Conservation (phyloP, 805 yeast genomes). For the Candida insectorum region DNA sequence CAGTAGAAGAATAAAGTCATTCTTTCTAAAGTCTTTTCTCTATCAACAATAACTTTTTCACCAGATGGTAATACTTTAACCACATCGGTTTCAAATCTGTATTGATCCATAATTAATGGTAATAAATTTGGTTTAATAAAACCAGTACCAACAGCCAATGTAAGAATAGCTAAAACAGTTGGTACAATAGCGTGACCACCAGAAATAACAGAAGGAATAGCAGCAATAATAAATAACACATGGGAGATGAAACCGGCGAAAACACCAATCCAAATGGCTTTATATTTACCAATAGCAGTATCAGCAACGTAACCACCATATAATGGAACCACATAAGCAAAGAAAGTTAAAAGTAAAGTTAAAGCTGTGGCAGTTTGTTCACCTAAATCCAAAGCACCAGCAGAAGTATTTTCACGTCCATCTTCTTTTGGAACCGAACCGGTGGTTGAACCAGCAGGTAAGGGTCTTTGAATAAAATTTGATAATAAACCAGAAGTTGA, state of each 20-base stretch:
- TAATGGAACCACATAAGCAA: slow-evolving; percentile 50
- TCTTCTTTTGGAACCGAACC: slow-evolving; percentile 34
- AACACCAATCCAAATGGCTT: slow-evolving; percentile 49
- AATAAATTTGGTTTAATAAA: slow-evolving; percentile 52
- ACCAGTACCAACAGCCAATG: slow-evolving; percentile 48
- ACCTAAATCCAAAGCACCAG: slow-evolving; percentile 52
- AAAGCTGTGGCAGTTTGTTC: slow-evolving; percentile 45
- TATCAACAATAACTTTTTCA: slow-evolving; percentile 57
- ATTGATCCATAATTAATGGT: slow-evolving; percentile 45
- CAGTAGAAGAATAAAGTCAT: slow-evolving; percentile 49
- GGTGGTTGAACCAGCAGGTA: slow-evolving; percentile 47
- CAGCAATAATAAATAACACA: slow-evolving; percentile 46
- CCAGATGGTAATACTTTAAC: slow-evolving; percentile 59
- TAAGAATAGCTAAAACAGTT: slow-evolving; percentile 37
- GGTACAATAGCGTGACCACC: slow-evolving; percentile 39
- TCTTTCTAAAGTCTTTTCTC: slow-evolving; percentile 41
- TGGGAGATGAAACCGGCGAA: slow-evolving; percentile 46
- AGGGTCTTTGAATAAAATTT: slow-evolving; percentile 51
- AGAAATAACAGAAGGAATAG: slow-evolving; percentile 37
- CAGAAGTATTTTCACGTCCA: slow-evolving; percentile 26
- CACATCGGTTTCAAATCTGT: slow-evolving; percentile 55
- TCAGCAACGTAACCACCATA: slow-evolving; percentile 53
- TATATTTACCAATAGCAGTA: slow-evolving; percentile 44
- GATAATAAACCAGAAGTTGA: slow-evolving; percentile 43
- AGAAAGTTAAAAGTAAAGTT: slow-evolving; percentile 44